phyloP scores from a whole-genome alignment of 805 yeast genomes.

The Candida qinlingensis region DNA sequence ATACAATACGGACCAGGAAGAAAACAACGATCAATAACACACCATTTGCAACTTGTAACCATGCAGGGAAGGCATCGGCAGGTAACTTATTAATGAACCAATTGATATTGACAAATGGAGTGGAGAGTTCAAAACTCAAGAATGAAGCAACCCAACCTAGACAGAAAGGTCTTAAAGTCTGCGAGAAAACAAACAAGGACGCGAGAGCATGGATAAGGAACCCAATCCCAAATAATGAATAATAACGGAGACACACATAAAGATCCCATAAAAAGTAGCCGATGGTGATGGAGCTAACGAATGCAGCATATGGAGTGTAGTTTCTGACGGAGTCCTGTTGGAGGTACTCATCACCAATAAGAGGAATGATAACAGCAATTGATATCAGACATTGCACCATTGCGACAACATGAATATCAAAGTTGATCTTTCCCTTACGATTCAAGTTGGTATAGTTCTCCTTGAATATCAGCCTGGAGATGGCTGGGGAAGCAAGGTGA shows the following conservation, averaged over 20 bases:
- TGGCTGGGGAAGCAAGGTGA: slow-evolving; percentile 45
- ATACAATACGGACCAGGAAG: slow-evolving; percentile 70
- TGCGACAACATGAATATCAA: slow-evolving; percentile 87
- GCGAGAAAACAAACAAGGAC: slow-evolving; percentile 66
- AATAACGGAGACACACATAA: slow-evolving; percentile 58
- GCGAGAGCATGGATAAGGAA: slow-evolving; percentile 81
- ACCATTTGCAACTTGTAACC: slow-evolving; percentile 62
- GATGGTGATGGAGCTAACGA: slow-evolving; percentile 63
- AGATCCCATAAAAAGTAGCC: slow-evolving; percentile 96
- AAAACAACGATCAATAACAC: slow-evolving; percentile 60
- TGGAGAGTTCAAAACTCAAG: slow-evolving; percentile 78
- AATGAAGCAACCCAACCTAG: slow-evolving; percentile 81
- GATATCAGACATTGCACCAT: slow-evolving; percentile 77
- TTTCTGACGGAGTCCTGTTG: slow-evolving; percentile 54
- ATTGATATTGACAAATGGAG: slow-evolving; percentile 91
- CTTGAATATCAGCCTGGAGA: slow-evolving; percentile 48
- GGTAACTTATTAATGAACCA: slow-evolving; percentile 87
- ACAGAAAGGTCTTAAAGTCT: slow-evolving; percentile 66
- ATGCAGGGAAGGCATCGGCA: slow-evolving; percentile 52
- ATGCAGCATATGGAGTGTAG: slow-evolving; percentile 67
- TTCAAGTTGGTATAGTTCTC: slow-evolving; percentile 44
- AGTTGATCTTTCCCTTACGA: slow-evolving; percentile 54
- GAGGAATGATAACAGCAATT: slow-evolving; percentile 52
- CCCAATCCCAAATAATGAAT: slow-evolving; percentile 69
- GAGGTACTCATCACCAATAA: slow-evolving; percentile 52